Base-by-base conservation (phyloP, 495 filamentous ascomycete species). In the Monascus purpureus region DNA sequence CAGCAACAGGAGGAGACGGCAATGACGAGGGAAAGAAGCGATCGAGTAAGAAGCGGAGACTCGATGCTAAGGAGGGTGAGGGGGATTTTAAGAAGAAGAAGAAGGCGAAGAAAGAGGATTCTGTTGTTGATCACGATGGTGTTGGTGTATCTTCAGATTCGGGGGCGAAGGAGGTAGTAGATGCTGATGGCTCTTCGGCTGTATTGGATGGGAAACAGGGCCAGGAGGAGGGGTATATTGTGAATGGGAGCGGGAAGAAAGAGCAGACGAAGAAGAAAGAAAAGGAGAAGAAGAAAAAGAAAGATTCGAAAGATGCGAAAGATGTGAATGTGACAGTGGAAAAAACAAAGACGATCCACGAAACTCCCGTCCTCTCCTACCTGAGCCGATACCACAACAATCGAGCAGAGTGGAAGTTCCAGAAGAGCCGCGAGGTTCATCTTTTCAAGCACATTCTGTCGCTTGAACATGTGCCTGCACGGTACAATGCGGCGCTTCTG, bases 381-480 rank as follows among this genome's bases (percentile, higher is more conserved):
- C 64, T 94, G 13, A 66, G 61, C 15, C 65, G 68, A 48, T 87
- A 82, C 67, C 59, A 77, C 49, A 68, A 66, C 26, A 63, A 71
- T 28, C 74, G 70, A 26, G 53, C 63, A 0, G 61, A 55, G 23
- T 94, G 86, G 86, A 94, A 93, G 53, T 94, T 94, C 60, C 87
- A 87, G 61, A 94, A 94, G 60, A 79, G 77, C 34, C 70, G 80
- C 47, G 83, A 93, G 57, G 80, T 73, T 11, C 70, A 78, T 34
- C 55, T 94, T 11, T 70, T 94, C 51, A 87, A 86, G 57, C 73
- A 90, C 48, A 52, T 82, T 14, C 82, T 87, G 44, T 73, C 80
- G 35, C 49, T 73, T 28, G 61, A 73, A 29, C 60, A 61, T 22
- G 68, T 93, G 12, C 82, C 83, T 0, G 53, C 72, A 7, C 50